Evolutionary conservation across 2,329 filamentous ascomycete species (phyloP), one percentile per base, ranked within the genome.

Genomic region (Lecanoromycetidae sp.): DNA sequence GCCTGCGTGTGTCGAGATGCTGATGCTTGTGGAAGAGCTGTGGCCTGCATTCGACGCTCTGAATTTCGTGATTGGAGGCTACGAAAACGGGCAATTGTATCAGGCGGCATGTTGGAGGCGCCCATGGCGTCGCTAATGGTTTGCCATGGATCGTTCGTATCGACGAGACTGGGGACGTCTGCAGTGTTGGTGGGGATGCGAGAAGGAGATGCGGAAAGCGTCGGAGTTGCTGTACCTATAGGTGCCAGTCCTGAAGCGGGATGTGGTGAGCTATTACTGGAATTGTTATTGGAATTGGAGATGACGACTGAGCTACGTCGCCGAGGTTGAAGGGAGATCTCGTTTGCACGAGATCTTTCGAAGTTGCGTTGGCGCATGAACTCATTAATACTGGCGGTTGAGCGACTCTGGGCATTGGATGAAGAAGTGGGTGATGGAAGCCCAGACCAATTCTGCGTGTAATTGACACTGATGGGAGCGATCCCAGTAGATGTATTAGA

Each of bases 281-380:
- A 56, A 25, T 53, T 33, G 25, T 51, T 27, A 44, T 55, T 57
- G 36, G 56, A 58, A 34, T 65, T 66, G 2, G 68, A 66, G 25
- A 67, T 55, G 29, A 69, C 58, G 37, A 69, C 58, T 32, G 68
- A 66, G 19, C 57, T 59, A 41, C 62, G 62, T 29, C 66, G 64
- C 35, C 64, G 60, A 17, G 63, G 60, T 33, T 60, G 61, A 41
- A 57, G 60, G 19, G 52, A 54, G 15, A 59, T 58, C 22, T 60
- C 56, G 19, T 47, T 48, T 37, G 52, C 27, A 32, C 56, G 53
- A n/a, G 47, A 40, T 46, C 44, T 32, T 58, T 63, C 25, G 54
- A 57, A 29, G 35, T 64, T 57, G 19, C 56, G 56, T 23, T 63
- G 62, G 15, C 57, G 60, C 30, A 60, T 55, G 26, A 56, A 46